A percentile compares a stretch with the other conserved stretches of the same genome.
Evolutionary conservation across 1,139 yeast genomes (phyloP).

Genomic region (Geotrichum australiense): DNA sequence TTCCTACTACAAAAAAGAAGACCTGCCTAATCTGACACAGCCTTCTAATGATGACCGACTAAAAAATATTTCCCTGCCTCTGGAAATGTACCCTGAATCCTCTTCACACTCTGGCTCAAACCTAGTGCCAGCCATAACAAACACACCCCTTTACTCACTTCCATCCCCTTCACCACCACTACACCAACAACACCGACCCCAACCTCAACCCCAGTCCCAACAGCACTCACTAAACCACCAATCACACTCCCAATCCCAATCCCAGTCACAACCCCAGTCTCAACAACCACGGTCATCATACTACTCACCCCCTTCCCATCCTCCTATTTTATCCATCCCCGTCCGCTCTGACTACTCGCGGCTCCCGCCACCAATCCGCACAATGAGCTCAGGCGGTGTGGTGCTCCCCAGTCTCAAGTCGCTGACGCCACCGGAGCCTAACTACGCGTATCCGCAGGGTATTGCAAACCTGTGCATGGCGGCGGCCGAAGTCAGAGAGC

Average conservation of each 20-base stretch:
- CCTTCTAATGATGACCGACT: conserved; percentile 40
- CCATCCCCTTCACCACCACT: conserved; percentile 1
- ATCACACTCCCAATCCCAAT: conserved; percentile 1
- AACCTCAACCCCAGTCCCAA: background rate
- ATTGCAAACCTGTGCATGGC: conserved; percentile 10
- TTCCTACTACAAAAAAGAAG: conserved; percentile 41
- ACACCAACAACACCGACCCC: conserved; percentile 1
- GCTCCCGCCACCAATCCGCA: too few species aligned
- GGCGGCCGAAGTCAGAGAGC: conserved; percentile 2
- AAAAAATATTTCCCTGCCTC: conserved; percentile 33
- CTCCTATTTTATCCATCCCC: too few species aligned
- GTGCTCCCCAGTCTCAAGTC: too few species aligned
- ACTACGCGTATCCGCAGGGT: conserved; percentile 2
- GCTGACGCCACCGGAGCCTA: too few species aligned
- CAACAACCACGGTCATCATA: background rate
- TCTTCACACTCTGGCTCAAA: conserved; percentile 25
- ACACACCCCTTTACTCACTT: conserved; percentile 19
- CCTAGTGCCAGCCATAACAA: conserved; percentile 29
- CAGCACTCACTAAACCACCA: background rate
- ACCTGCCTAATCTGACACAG: conserved; percentile 31
- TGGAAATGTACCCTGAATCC: conserved; percentile 36
- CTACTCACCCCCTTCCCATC: background rate
- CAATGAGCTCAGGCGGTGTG: background rate
- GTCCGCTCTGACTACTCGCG: too few species aligned
- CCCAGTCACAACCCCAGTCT: background rate